Conservation (phyloP, 495 filamentous ascomycete species). For the Friedmanniomyces simplex region DNA sequence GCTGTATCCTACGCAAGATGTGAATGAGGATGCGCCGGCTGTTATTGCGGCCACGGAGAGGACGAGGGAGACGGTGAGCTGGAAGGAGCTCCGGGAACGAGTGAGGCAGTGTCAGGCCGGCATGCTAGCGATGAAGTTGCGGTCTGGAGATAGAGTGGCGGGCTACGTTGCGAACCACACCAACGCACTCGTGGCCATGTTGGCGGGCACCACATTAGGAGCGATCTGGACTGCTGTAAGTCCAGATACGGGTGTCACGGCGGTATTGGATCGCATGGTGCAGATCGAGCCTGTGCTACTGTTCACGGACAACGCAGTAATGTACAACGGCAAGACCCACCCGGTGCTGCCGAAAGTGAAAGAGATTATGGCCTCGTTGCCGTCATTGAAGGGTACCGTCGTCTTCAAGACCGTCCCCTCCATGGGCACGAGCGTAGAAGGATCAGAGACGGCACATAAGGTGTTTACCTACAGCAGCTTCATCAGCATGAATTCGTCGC, state of each 20-base stretch:
- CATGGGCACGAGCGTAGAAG: slow-evolving; percentile 27
- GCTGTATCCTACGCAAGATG: slow-evolving; percentile 56
- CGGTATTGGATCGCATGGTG: slow-evolving; percentile 67
- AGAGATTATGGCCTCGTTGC: slow-evolving; percentile 57
- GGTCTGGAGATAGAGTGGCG: slow-evolving; percentile 62
- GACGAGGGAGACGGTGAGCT: slow-evolving; percentile 57
- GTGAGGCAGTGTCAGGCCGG: slow-evolving; percentile 64
- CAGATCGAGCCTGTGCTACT: slow-evolving; percentile 74
- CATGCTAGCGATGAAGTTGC: slow-evolving; percentile 51
- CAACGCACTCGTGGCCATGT: slow-evolving; percentile 75
- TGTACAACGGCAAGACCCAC: slow-evolving; percentile 83
- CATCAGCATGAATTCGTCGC: slow-evolving; percentile 31
- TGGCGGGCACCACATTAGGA: slow-evolving; percentile 67
- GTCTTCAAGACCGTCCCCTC: slow-evolving; percentile 50
- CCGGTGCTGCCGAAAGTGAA: slow-evolving; percentile 57
- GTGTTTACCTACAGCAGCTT: slow-evolving; percentile 45
- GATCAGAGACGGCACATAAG: slow-evolving; percentile 17
- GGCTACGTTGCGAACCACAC: slow-evolving; percentile 82
- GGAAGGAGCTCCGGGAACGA: slow-evolving; percentile 67
- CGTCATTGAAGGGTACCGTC: slow-evolving; percentile 53
- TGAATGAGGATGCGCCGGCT: slow-evolving; percentile 48
- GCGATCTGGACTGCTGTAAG: slow-evolving; percentile 88
- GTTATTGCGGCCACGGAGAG: slow-evolving; percentile 68
- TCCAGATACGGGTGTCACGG: slow-evolving; percentile 69
- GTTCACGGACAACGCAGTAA: slow-evolving; percentile 74